Conservation (phyloP, 768 basidiomycete species). For the Tylopilus sp. region DNA sequence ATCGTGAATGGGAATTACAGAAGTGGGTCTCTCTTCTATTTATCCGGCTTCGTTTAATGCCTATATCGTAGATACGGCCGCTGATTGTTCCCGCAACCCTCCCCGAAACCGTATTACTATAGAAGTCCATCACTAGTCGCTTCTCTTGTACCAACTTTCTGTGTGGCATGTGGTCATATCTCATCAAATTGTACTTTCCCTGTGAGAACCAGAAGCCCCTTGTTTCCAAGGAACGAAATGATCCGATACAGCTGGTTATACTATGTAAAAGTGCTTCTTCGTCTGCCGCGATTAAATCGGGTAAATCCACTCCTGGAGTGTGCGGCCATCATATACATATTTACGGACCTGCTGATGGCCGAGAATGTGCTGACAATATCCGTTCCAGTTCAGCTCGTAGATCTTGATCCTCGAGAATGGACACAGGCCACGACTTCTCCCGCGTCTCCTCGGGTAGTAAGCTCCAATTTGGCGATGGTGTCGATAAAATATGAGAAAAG, state of each 20-base stretch:
- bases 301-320: neutral
- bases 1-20: constrained; percentile 96
- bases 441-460: constrained; percentile 11
- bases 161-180: neutral
- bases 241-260: no score
- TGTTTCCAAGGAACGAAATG: no score
- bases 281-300: no score
- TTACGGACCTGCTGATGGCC: neutral
- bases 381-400: constrained; percentile 17
- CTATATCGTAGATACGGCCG: constrained; percentile 38
- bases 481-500: constrained; percentile 77
- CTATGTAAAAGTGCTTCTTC: neutral
- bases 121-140: constrained; percentile 1
- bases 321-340: neutral
- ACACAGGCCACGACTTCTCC: constrained; percentile 23
- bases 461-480: constrained; percentile 77
- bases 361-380: constrained; percentile 11
- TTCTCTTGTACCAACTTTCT: constrained; percentile 16
- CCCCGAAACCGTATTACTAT: constrained; percentile 20
- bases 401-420: constrained; percentile 12
- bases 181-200: neutral
- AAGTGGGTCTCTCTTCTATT: constrained; percentile 56
- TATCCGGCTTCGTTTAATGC: neutral
- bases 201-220: neutral
- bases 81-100: constrained; percentile 18